Base-by-base conservation (phyloP, 768 basidiomycete genomes). In the Auricularia auricula-judae region DNA sequence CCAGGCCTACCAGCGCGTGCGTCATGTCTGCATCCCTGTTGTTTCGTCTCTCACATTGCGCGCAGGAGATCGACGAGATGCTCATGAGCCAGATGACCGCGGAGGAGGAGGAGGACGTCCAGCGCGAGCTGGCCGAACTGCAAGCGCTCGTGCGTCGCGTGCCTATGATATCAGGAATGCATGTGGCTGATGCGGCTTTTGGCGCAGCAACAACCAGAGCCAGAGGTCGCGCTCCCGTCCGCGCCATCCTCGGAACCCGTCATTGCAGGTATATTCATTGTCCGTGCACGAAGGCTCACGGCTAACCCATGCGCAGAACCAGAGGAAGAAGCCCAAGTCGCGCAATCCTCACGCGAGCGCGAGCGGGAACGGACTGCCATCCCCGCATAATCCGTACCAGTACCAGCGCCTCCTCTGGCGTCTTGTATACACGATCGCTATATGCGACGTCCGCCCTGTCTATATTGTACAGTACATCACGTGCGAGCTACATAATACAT, bases 21-120 rank as follows among this genome's bases (percentile, higher is more conserved):
- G 82, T 74, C 14, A 59, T 68, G 65, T 33, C 18, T 39, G 29
- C 21, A 54, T 34, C 43, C 64, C 58, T 63, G 63, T 65, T 62
- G 33, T 63, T 62, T 51, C 61, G 54, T 36, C 10, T 62, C 47
- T n/a, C 54, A 54, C 56, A 18, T 10, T 35, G 39, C 34, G 12
- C 61, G 3, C 69, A 99, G 97, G 97, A 99, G 83, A 88, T 99
- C 62, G 82, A 89, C 66, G 87, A 91, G 72, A 83, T 96, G 78
- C 79, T 99, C 23, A 82, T 88, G 61, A 92, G 88, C 68, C 86
- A 80, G 51, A 81, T 99, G 66, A 87, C 88, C 1, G 72, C 86
- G 12, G 94, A 96, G 56, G 97, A 99, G 58, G 97, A 99, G 72
- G 95, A 97, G 51, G 88, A 86, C 16, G 96, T 99, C 0, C 91